These are phyloP conservation scores for Coemansia biformis DNA, from an alignment of 192 early-diverging fungal genomes.

Conservation along the genomic window DNA sequence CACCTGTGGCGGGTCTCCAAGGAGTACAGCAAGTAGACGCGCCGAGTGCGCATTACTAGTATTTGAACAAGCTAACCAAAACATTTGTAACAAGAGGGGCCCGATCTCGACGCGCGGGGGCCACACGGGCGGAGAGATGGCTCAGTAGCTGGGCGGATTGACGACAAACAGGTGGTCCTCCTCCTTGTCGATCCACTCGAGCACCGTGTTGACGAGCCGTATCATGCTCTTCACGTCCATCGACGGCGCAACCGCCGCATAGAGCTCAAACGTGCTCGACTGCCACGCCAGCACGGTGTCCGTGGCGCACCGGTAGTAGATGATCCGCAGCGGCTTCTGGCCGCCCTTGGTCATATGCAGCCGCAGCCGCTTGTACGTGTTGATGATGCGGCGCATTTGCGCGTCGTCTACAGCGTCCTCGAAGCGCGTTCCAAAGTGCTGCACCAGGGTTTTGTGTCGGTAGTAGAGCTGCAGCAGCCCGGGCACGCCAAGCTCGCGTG, in stretches of 20 bases:
- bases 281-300: slow-evolving; percentile 38
- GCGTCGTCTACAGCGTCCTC: slow-evolving; percentile 17
- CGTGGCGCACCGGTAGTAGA: slow-evolving; percentile 18
- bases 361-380: slow-evolving; percentile 55
- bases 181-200: slow-evolving; percentile 74
- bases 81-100: no score
- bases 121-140: not conserved
- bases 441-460: slow-evolving; percentile 34
- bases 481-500: slow-evolving; percentile 28
- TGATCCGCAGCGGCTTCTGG: slow-evolving; percentile 29
- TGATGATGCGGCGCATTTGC: slow-evolving; percentile 46
- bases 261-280: slow-evolving; percentile 70
- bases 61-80: no score
- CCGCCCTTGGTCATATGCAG: slow-evolving; percentile 32
- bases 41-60: slow-evolving; percentile 1
- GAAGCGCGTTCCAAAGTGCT: slow-evolving; percentile 44
- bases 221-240: slow-evolving; percentile 63
- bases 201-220: slow-evolving; percentile 57
- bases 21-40: slow-evolving; percentile 11
- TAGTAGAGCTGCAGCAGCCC: slow-evolving; percentile 42
- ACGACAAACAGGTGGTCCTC: slow-evolving; percentile 72
- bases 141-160: slow-evolving; percentile 67
- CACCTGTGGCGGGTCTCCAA: slow-evolving; percentile 50
- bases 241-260: slow-evolving; percentile 59
- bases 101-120: no score